Evolutionary conservation across 208 protist species (phyloP).

Genomic region (Trypanosoma boissoni): DNA sequence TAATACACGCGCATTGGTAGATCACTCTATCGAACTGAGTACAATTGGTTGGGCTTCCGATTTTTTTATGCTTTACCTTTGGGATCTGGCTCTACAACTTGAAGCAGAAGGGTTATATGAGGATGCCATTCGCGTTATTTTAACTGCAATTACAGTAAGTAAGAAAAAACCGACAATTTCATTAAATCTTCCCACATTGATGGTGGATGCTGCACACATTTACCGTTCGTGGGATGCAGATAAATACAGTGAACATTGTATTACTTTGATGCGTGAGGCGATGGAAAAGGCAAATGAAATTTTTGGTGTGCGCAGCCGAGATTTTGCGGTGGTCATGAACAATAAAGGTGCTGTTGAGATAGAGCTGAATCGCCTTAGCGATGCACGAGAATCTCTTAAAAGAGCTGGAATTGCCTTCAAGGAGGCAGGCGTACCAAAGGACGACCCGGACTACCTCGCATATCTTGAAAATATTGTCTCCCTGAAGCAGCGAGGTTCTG

Average conservation of each 20-base stretch:
- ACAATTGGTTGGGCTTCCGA: slow-evolving; percentile 74
- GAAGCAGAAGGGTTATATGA: slow-evolving; percentile 62
- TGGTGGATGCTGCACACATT: slow-evolving; percentile 68
- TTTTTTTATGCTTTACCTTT: slow-evolving; percentile 69
- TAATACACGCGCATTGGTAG: slow-evolving; percentile 57
- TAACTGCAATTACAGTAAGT: slow-evolving; percentile 59
- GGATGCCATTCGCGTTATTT: slow-evolving; percentile 44
- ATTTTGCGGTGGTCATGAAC: slow-evolving; percentile 63
- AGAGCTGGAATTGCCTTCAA: slow-evolving; percentile 35
- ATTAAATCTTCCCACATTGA: slow-evolving; percentile 43
- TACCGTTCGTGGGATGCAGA: slow-evolving; percentile 68
- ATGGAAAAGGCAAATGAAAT: slow-evolving; percentile 41
- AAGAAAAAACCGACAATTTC: slow-evolving; percentile 63
- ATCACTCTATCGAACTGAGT: slow-evolving; percentile 63
- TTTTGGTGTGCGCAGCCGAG: slow-evolving; percentile 48
- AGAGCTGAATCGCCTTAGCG: slow-evolving; percentile 43
- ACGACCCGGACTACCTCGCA: slow-evolving; percentile 59
- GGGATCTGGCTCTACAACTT: slow-evolving; percentile 59
- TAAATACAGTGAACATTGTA: slow-evolving; percentile 42
- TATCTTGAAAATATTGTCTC: slow-evolving; percentile 54
- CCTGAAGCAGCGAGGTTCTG: slow-evolving; percentile 23
- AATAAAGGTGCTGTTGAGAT: slow-evolving; percentile 67
- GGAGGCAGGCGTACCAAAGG: slow-evolving; percentile 42
- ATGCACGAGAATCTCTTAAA: slow-evolving; percentile 41
- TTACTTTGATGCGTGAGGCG: slow-evolving; percentile 56